Percentiles rank a stretch among this genome's conserved stretches.
Conservation (phyloP, 140 eudicot species). For the Erigeron philadelphicus region DNA sequence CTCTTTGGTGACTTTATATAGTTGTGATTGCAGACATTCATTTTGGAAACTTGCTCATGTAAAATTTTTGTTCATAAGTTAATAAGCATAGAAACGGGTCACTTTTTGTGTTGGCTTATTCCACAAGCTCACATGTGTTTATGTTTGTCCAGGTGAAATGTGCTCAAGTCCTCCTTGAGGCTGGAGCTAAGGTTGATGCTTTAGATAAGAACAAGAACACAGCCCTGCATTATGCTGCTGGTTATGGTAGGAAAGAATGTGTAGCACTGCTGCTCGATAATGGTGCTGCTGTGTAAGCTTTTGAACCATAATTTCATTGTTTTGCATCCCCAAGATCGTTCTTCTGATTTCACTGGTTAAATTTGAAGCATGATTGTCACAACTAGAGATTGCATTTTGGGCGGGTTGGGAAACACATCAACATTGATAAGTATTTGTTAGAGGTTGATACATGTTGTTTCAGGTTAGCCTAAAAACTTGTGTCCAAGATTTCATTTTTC, state of each 20-base stretch:
- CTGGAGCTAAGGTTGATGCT: constrained; percentile 94
- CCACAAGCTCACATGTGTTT: constrained; percentile 2
- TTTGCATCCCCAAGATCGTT: not conserved
- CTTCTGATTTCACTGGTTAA: not conserved
- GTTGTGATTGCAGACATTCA: not conserved
- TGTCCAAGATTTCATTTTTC: not conserved
- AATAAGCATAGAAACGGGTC: not conserved
- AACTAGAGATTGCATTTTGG: not conserved
- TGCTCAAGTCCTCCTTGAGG: constrained; percentile 77
- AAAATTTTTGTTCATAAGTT: not conserved
- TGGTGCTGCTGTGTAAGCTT: constrained; percentile 91
- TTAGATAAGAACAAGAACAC: constrained; percentile 91
- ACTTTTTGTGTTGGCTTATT: not conserved
- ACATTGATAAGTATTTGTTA: not conserved
- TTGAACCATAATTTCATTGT: not conserved
- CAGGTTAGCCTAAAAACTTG: not conserved
- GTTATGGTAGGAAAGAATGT: constrained; percentile 91
- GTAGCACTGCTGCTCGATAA: constrained; percentile 79
- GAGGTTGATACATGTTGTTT: not conserved
- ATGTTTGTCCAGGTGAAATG: constrained; percentile 54
- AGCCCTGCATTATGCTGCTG: constrained; percentile 96
- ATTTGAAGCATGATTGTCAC: not conserved
- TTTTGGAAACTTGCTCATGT: not conserved
- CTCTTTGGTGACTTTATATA: not conserved
- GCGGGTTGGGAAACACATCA: not conserved